These are phyloP conservation scores for Coemansia interrupta DNA, from an alignment of 192 early-diverging fungal genomes.

Conservation along the genomic window DNA sequence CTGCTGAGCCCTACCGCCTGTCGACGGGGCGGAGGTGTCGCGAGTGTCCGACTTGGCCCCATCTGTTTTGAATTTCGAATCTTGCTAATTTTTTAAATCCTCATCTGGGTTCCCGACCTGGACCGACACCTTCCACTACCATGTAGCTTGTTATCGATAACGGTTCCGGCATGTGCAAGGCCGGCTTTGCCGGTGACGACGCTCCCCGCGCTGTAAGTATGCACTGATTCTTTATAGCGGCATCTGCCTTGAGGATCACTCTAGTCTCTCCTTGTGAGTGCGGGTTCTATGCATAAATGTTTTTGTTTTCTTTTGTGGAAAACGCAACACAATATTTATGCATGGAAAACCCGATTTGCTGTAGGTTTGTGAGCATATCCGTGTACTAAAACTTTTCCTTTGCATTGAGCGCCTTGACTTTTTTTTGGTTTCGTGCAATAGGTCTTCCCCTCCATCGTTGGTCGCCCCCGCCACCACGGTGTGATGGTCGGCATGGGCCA, in stretches of 20 bases:
- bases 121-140: conserved; percentile 1
- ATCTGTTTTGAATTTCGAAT: conserved; percentile 11
- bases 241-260: too few species aligned
- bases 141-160: conserved; percentile 82
- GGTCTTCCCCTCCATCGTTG: conserved; percentile 81
- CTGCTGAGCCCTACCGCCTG: neutral
- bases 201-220: conserved; percentile 77
- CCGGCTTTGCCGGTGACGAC: conserved; percentile 90
- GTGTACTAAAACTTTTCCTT: neutral
- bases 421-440: conserved; percentile 7
- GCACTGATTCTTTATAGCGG: too few species aligned
- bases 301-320: conserved; percentile 1
- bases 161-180: conserved; percentile 94
- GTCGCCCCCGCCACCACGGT: conserved; percentile 81
- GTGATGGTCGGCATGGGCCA: conserved; percentile 91
- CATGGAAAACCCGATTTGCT: too few species aligned
- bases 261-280: too few species aligned
- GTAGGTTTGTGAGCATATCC: too few species aligned
- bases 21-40: too few species aligned
- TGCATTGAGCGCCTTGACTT: conserved; percentile 11
- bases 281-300: neutral
- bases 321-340: neutral
- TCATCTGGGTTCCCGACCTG: conserved; percentile 11
- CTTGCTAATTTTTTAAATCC: conserved; percentile 22
- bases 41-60: too few species aligned